Evolutionary conservation across 2,329 filamentous ascomycete genomes (phyloP).

Genomic region (Esteya vermicola): DNA sequence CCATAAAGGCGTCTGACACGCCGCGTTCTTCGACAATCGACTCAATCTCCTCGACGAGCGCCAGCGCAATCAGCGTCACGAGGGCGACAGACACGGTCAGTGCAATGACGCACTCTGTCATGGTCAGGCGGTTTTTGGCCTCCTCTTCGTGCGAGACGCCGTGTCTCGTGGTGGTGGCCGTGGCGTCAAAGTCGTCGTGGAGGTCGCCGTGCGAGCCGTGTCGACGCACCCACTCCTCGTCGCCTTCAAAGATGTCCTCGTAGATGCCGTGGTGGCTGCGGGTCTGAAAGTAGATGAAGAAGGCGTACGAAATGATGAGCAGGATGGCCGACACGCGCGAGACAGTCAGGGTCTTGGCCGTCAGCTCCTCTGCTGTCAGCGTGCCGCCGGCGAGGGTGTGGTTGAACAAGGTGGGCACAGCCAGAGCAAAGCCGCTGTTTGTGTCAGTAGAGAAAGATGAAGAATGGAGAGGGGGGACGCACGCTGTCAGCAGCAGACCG

Average conservation of each 20-base stretch:
- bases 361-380: slow-evolving; percentile 24
- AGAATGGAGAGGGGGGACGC: slow-evolving; percentile 24
- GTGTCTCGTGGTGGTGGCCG: neutral
- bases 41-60: slow-evolving; percentile 59
- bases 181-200: slow-evolving; percentile 44
- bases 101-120: slow-evolving; percentile 57
- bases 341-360: slow-evolving; percentile 43
- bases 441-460: neutral
- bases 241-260: slow-evolving; percentile 55
- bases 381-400: slow-evolving; percentile 22
- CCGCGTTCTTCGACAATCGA: slow-evolving; percentile 30
- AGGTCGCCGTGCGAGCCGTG: slow-evolving; percentile 43
- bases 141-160: slow-evolving; percentile 16
- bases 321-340: slow-evolving; percentile 59
- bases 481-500: slow-evolving; percentile 64
- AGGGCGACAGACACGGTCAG: slow-evolving; percentile 49
- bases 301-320: slow-evolving; percentile 52
- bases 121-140: slow-evolving; percentile 40
- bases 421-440: slow-evolving; percentile 30
- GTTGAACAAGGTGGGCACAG: slow-evolving; percentile 42
- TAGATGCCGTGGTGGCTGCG: slow-evolving; percentile 65
- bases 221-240: slow-evolving; percentile 33
- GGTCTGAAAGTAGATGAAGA: slow-evolving; percentile 62
- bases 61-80: slow-evolving; percentile 60
- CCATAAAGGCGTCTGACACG: slow-evolving; percentile 40